A percentile compares a stretch with the other conserved stretches of the same genome.
Conservation (phyloP, 148 eudicot genomes). For the Rhododendron williamsianum region DNA sequence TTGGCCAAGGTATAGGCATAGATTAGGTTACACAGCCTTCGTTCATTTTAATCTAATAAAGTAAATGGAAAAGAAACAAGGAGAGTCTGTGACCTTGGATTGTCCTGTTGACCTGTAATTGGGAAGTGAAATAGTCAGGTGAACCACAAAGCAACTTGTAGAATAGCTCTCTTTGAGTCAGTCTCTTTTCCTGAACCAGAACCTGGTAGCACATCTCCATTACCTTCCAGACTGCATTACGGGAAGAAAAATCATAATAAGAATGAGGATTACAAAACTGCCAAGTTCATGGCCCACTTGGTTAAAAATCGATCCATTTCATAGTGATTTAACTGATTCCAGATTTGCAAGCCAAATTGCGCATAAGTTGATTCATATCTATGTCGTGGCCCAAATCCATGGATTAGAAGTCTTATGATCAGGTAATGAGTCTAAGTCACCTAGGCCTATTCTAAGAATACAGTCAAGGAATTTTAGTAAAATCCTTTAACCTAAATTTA, state of each 20-base stretch:
- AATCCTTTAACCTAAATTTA: neutral
- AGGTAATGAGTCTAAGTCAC: neutral
- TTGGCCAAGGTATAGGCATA: neutral
- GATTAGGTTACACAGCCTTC: neutral
- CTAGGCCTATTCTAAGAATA: neutral
- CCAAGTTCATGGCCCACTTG: neutral
- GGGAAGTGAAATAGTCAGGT: slow-evolving; percentile 77
- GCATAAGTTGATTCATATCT: neutral
- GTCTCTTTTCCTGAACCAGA: slow-evolving; percentile 70
- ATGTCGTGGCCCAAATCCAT: neutral
- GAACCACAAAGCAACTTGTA: slow-evolving; percentile 84
- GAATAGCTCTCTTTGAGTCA: slow-evolving; percentile 83
- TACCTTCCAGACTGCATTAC: slow-evolving; percentile 79
- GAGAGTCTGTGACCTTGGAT: slow-evolving; percentile 57
- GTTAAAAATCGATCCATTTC: neutral
- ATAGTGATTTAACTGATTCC: neutral
- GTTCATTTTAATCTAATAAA: neutral
- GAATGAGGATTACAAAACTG: neutral
- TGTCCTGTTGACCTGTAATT: slow-evolving; percentile 69
- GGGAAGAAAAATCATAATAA: neutral
- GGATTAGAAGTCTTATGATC: neutral
- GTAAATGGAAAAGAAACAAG: neutral
- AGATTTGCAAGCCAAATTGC: neutral
- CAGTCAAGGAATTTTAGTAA: neutral
- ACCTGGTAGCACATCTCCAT: slow-evolving; percentile 88